A percentile compares a stretch with the other conserved stretches of the same genome.
Conservation (phyloP, 2,329 filamentous ascomycete genomes). For the Leptographium radiaticola region DNA sequence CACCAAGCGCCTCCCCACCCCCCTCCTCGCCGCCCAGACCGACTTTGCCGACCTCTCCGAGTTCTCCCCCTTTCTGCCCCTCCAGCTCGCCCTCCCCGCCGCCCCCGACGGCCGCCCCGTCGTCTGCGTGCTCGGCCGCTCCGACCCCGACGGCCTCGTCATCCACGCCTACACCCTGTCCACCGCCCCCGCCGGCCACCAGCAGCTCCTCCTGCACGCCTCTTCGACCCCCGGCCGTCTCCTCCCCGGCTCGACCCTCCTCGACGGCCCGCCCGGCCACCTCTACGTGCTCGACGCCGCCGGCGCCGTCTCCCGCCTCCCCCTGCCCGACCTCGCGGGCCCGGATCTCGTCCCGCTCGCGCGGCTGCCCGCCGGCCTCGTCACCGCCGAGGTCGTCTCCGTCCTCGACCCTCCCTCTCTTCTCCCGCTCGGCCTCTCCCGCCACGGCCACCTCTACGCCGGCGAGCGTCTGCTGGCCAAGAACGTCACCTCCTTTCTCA, state of each 20-base stretch:
- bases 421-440: slow-evolving; percentile 51
- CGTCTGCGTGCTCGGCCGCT: slow-evolving; percentile 22
- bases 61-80: slow-evolving; percentile 25
- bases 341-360: no score
- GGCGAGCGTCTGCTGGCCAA: slow-evolving; percentile 62
- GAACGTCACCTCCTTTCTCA: slow-evolving; percentile 83
- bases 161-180: not conserved
- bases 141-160: not conserved
- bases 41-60: not conserved
- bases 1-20: not conserved
- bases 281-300: slow-evolving; percentile 32
- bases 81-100: slow-evolving; percentile 7
- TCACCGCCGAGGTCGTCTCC: slow-evolving; percentile 6
- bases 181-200: no score
- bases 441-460: slow-evolving; percentile 65
- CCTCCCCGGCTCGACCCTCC: slow-evolving; percentile 18
- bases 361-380: no score
- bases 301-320: slow-evolving; percentile 31
- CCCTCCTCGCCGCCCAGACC: not conserved
- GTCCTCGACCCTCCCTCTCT: not conserved
- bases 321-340: slow-evolving; percentile 9
- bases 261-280: slow-evolving; percentile 15
- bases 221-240: not conserved
- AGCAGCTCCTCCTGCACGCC: slow-evolving; percentile 1
- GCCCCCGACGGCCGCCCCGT: not conserved